Conservation (phyloP, 2,329 filamentous ascomycete genomes). For the Cladosporium sphaerospermum region DNA sequence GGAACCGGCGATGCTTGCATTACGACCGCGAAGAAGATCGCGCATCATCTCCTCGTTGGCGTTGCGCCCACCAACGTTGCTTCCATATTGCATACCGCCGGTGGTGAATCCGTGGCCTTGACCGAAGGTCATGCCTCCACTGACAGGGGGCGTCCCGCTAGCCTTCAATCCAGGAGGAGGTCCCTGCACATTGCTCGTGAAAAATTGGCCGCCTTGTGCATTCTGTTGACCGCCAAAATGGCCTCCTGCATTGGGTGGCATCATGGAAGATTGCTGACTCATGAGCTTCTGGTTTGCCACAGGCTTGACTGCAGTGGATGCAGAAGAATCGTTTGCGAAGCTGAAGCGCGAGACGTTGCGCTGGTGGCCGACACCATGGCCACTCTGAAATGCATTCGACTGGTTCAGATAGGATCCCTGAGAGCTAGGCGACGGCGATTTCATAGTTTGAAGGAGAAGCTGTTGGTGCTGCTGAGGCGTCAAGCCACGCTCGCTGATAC, state of each 20-base stretch:
- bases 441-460: slow-evolving; percentile 58
- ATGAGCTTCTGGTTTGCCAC: slow-evolving; percentile 73
- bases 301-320: slow-evolving; percentile 62
- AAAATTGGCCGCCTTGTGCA: slow-evolving; percentile 61
- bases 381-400: slow-evolving; percentile 41
- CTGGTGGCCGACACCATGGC: slow-evolving; percentile 54
- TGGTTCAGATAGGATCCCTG: slow-evolving; percentile 42
- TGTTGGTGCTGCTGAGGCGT: slow-evolving; percentile 73
- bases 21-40: slow-evolving; percentile 62
- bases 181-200: slow-evolving; percentile 77
- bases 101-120: slow-evolving; percentile 80
- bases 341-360: slow-evolving; percentile 82
- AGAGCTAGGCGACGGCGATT: slow-evolving; percentile 26
- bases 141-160: slow-evolving; percentile 83
- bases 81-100: slow-evolving; percentile 55
- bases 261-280: slow-evolving; percentile 83
- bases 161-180: slow-evolving; percentile 94
- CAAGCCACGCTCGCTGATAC: slow-evolving; percentile 64
- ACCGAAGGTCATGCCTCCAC: slow-evolving; percentile 75
- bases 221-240: slow-evolving; percentile 51
- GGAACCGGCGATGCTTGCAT: slow-evolving; percentile 43
- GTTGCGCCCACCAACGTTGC: slow-evolving; percentile 56
- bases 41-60: slow-evolving; percentile 68
- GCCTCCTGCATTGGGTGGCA: slow-evolving; percentile 48
- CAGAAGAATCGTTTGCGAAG: slow-evolving; percentile 69